phyloP scores from a whole-genome alignment of 495 filamentous ascomycete genomes.

The Astrothelium macrocarpum region DNA sequence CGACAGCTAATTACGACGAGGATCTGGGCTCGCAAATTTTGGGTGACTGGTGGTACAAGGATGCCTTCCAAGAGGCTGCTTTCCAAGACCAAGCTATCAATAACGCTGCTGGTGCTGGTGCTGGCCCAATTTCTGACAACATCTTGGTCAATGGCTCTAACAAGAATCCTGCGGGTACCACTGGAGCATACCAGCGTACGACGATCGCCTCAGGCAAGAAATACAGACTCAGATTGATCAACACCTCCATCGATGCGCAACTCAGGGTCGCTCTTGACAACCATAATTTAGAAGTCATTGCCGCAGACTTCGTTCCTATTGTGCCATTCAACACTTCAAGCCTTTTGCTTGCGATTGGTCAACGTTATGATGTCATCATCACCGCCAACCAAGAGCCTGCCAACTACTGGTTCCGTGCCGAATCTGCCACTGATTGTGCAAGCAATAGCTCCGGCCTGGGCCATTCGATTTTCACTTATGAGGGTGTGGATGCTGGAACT shows the following conservation, averaged over 20 bases:
- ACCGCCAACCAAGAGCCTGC: slow-evolving; percentile 28
- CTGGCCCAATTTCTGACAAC: slow-evolving; percentile 24
- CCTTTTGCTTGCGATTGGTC: slow-evolving; percentile 28
- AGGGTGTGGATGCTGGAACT: slow-evolving; percentile 16
- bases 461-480: slow-evolving; percentile 27
- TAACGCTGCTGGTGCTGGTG: slow-evolving; percentile 13
- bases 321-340: slow-evolving; percentile 19
- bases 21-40: slow-evolving; percentile 28
- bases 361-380: slow-evolving; percentile 35
- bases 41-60: slow-evolving; percentile 28
- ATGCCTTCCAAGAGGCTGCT: slow-evolving; percentile 20
- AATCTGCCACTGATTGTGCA: slow-evolving; percentile 15
- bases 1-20: slow-evolving; percentile 31
- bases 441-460: slow-evolving; percentile 15
- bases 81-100: slow-evolving; percentile 10
- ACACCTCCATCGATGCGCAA: slow-evolving; percentile 27
- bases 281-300: slow-evolving; percentile 29
- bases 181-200: slow-evolving; percentile 24
- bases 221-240: slow-evolving; percentile 30
- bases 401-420: slow-evolving; percentile 33
- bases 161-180: slow-evolving; percentile 20
- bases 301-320: slow-evolving; percentile 33
- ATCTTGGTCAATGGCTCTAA: slow-evolving; percentile 26
- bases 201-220: slow-evolving; percentile 28
- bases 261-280: slow-evolving; percentile 30